Percentiles rank a stretch among this genome's conserved stretches.
Conservation (phyloP, 176 grass and related monocot genomes). For the Ensete glaucum region DNA sequence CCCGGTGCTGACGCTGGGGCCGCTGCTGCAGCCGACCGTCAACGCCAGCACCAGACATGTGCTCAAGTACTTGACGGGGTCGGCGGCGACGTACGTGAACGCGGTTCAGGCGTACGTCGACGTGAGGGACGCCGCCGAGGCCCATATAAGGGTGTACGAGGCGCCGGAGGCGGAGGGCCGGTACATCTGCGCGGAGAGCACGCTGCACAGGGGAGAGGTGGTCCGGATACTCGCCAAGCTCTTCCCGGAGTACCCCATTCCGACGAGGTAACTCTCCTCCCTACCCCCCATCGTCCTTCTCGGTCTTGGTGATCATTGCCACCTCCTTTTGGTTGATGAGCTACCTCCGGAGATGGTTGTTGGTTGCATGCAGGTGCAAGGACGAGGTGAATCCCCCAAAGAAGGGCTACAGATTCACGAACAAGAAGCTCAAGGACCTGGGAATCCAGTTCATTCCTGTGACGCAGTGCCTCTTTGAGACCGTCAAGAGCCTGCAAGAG, state of each 20-base stretch:
- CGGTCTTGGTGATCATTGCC: too few relatives aligned
- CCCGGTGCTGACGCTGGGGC: neutral
- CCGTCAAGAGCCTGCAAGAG: conserved; percentile 71
- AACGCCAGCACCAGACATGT: neutral
- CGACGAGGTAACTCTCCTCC: conserved; percentile 29
- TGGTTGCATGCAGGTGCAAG: conserved; percentile 43
- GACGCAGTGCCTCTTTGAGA: conserved; percentile 51
- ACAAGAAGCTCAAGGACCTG: conserved; percentile 61
- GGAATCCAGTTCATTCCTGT: conserved; percentile 58
- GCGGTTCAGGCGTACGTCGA: conserved; percentile 28
- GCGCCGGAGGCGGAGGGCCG: conserved; percentile 21
- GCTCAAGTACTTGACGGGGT: neutral
- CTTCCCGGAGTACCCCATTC: conserved; percentile 46
- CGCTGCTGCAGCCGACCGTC: neutral
- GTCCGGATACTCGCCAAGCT: conserved; percentile 30
- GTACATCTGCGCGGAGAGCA: neutral
- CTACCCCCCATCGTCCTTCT: too few relatives aligned
- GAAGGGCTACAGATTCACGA: conserved; percentile 59
- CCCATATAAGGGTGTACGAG: conserved; percentile 40
- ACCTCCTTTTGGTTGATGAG: neutral
- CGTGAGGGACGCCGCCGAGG: conserved; percentile 53
- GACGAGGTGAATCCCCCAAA: conserved; percentile 72
- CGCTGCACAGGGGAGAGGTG: conserved; percentile 35
- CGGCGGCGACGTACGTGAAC: neutral
- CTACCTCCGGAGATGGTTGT: neutral